These are phyloP conservation scores for Eremochloa ophiuroides DNA, from an alignment of 176 grass and related monocot species.

Conservation along the genomic window DNA sequence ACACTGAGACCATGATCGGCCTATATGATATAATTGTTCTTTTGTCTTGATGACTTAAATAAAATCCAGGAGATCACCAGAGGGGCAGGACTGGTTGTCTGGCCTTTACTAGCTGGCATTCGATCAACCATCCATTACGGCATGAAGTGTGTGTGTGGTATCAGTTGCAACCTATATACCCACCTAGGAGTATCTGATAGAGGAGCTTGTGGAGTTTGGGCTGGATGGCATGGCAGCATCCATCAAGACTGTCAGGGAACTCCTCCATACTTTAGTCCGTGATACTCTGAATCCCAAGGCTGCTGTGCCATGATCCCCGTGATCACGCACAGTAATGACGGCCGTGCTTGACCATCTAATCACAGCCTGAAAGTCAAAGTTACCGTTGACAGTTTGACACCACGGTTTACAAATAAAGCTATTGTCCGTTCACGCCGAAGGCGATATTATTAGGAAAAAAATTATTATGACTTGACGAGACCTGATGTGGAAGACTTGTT, in stretches of 20 bases:
- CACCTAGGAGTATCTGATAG: constrained; percentile 10
- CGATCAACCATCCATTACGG: neutral
- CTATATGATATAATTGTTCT: neutral
- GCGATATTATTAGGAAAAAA: no score
- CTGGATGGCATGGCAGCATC: neutral
- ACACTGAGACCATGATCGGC: neutral
- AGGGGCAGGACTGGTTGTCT: constrained; percentile 13
- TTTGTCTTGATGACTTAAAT: neutral
- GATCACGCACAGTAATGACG: neutral
- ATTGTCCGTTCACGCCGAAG: no score
- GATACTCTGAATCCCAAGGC: neutral
- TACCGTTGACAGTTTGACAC: neutral
- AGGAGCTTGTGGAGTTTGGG: neutral
- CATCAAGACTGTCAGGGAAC: neutral
- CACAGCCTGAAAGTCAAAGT: neutral
- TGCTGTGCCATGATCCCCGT: neutral
- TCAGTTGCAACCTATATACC: neutral
- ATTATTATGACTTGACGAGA: neutral
- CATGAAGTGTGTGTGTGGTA: neutral
- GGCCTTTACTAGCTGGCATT: constrained; percentile 21
- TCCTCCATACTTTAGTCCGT: neutral
- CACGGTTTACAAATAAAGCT: no score
- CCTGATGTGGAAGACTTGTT: neutral
- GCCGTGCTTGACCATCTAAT: neutral
- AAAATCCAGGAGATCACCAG: neutral